Conservation (phyloP, 2,329 filamentous ascomycete genomes). For the Penicillium sp. region DNA sequence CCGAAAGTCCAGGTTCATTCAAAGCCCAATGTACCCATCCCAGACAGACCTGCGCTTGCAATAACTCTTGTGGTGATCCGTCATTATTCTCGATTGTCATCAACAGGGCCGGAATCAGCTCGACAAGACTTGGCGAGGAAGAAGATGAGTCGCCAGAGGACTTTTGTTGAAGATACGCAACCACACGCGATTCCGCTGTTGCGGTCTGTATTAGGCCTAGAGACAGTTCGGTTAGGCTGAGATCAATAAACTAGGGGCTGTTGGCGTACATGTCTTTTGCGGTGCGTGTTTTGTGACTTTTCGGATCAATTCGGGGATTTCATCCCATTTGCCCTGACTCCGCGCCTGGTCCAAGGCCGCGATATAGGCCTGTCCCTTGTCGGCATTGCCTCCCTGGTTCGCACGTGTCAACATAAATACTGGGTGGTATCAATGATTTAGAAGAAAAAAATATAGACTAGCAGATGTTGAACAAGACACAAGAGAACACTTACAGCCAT, state of each 20-base stretch:
- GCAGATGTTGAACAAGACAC: constrained; percentile 7
- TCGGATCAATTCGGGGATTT: constrained; percentile 81
- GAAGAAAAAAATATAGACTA: constrained; percentile 7
- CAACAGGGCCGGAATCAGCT: constrained; percentile 41
- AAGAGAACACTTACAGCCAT: constrained; percentile 22
- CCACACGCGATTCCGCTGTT: constrained; percentile 65
- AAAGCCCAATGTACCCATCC: constrained; percentile 82
- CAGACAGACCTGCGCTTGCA: constrained; percentile 78
- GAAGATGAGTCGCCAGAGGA: constrained; percentile 30
- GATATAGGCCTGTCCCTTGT: constrained; percentile 81
- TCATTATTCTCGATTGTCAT: constrained; percentile 59
- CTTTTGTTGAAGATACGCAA: constrained; percentile 49
- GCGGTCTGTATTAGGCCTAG: constrained; percentile 68
- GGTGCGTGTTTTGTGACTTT: constrained; percentile 95
- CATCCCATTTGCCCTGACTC: constrained; percentile 82
- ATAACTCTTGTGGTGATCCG: constrained; percentile 52
- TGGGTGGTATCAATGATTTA: constrained; percentile 9
- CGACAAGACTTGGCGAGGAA: constrained; percentile 44
- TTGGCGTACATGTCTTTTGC: constrained; percentile 68
- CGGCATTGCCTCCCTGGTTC: constrained; percentile 51
- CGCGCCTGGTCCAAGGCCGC: constrained; percentile 79
- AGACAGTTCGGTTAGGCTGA: constrained; percentile 18
- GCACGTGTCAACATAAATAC: constrained; percentile 21
- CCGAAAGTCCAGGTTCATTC: constrained; percentile 64
- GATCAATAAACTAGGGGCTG: constrained; percentile 12